Base-by-base conservation (phyloP, 2,329 filamentous ascomycete genomes). In the Talaromyces sp. region DNA sequence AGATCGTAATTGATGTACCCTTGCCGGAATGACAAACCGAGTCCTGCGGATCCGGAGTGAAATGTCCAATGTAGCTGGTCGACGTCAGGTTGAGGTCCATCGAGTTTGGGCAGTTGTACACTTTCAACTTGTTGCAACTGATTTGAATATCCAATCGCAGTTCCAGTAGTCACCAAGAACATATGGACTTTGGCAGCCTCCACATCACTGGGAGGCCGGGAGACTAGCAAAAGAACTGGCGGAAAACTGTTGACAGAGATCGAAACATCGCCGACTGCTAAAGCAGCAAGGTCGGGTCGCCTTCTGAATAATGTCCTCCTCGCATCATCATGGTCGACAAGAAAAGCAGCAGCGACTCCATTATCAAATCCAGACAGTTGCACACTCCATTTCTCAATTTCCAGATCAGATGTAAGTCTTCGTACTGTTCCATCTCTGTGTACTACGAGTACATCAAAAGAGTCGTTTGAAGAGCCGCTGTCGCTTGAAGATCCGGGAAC, bases 381-480 rank as follows among this genome's bases (percentile, higher is more conserved):
- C 19, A 79, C 69, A 59, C 70, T 78, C 78, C 78, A 80, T 60
- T 73, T 74, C 63, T 80, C 75, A 31, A 71, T 74, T 63, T 76
- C 72, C 13, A 81, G 67, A 64, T 81, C 77, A 3, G 75, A 69
- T 14, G 79, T 74, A 52, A 82, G 72, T 49, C 76, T 73, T 11
- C 77, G 76, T 19, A 82, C 68, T 58, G 69, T 73, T 24, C 81
- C 81, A 69, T 83, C 78, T 65, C 78, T 70, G 62, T 83, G 79
- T 14, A 82, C 75, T 11, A 74, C 73, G 19, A 83, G 61, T 9
- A 83, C 70, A 67, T 79, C 77, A 45, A 78, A 79, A 0, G 74
- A 63, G 13, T 75, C 74, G 6, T 68, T 65, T 16, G 50, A 27
- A 39, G 73, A 70, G n/a, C 69, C 69, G 7, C 70, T 71, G 10